Conservation (phyloP, 192 early-diverging fungal species). For the Rhizoclosmatium globosum region DNA sequence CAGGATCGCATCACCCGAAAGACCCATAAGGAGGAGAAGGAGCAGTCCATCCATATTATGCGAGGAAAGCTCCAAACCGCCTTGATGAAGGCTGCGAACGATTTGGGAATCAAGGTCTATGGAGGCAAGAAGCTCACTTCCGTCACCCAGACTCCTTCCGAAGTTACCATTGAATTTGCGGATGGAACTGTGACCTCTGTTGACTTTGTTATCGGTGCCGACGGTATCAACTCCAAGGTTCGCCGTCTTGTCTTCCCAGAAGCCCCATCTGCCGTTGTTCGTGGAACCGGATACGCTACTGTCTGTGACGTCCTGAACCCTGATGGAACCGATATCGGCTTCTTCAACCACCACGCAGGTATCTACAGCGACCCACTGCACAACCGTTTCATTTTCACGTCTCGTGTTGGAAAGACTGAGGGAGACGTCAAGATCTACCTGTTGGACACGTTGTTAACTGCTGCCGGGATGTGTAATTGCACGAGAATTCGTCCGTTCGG, state of each 20-base stretch:
- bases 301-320: not conserved
- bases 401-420: not conserved
- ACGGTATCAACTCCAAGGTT: constrained; percentile 25
- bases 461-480: no score
- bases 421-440: no score
- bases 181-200: constrained; percentile 1
- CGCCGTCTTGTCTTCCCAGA: constrained; percentile 44
- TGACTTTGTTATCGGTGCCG: constrained; percentile 28
- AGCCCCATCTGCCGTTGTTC: not conserved
- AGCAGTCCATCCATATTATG: no score
- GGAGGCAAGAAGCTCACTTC: not conserved
- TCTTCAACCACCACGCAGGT: no score
- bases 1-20: no score
- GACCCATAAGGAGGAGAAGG: no score
- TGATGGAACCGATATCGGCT: no score
- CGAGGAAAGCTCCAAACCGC: no score
- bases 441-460: no score
- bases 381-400: not conserved
- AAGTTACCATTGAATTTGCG: constrained; percentile 20
- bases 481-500: no score
- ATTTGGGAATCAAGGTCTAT: not conserved
- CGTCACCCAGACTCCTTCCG: not conserved
- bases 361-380: not conserved
- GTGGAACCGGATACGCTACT: not conserved
- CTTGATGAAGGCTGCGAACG: not conserved